phyloP scores from a whole-genome alignment of 306 rosid genomes.

The Mimosa pudica region DNA sequence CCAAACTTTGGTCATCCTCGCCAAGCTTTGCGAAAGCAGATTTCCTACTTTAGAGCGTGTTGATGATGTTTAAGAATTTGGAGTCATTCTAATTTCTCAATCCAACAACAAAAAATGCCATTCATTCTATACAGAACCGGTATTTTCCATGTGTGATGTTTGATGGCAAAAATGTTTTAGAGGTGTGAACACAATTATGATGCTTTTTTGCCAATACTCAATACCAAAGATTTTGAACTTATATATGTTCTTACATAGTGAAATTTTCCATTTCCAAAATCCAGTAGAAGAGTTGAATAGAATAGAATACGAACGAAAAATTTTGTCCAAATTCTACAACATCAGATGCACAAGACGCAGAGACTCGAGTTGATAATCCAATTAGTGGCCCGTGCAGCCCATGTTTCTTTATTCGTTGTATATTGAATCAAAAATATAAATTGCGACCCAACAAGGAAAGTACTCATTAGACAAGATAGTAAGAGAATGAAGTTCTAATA shows the following conservation, averaged over 20 bases:
- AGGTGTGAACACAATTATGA: background rate
- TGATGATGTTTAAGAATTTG: too few relatives aligned
- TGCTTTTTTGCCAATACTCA: background rate
- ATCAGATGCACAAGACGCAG: background rate
- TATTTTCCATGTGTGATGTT: too few relatives aligned
- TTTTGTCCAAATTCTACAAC: background rate
- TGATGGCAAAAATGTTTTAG: background rate
- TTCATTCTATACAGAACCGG: too few relatives aligned
- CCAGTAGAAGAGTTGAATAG: background rate
- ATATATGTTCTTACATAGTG: background rate
- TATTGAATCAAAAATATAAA: background rate
- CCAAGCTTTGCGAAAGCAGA: too few relatives aligned
- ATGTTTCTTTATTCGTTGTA: background rate
- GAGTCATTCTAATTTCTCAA: too few relatives aligned
- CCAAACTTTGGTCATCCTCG: too few relatives aligned
- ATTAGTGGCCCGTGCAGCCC: background rate
- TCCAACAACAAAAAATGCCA: too few relatives aligned
- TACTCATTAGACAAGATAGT: background rate
- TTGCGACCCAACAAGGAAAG: background rate
- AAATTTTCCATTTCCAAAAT: background rate
- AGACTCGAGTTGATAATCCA: background rate
- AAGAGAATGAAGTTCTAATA: background rate
- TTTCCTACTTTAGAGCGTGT: too few relatives aligned
- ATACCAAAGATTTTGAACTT: background rate
- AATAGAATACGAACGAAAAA: background rate